phyloP scores from a whole-genome alignment of 2,329 filamentous ascomycete species.

The Gyromitra esculenta region DNA sequence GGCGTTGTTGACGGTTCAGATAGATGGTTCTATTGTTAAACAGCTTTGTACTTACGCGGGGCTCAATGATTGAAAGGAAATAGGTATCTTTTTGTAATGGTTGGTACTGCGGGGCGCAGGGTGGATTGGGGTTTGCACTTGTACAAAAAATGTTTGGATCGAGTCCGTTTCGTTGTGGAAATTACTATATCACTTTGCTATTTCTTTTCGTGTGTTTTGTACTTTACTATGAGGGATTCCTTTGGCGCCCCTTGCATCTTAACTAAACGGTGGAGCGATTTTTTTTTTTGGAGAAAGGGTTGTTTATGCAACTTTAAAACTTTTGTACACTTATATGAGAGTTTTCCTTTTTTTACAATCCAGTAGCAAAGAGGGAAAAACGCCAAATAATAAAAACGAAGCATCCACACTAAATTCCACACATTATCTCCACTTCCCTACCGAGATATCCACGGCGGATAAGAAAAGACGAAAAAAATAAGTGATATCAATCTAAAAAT shows the following conservation, averaged over 20 bases:
- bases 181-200: constrained; percentile 53
- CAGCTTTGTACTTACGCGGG: constrained; percentile 73
- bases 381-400: constrained; percentile 46
- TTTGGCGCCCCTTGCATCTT: constrained; percentile 51
- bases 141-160: constrained; percentile 53
- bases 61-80: constrained; percentile 59
- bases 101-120: constrained; percentile 56
- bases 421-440: constrained; percentile 18
- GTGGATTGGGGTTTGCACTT: constrained; percentile 45
- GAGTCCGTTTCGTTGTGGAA: constrained; percentile 53
- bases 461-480: background rate
- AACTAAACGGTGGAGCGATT: constrained; percentile 51
- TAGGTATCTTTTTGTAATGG: constrained; percentile 55
- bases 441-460: background rate
- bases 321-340: constrained; percentile 53
- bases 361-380: constrained; percentile 33
- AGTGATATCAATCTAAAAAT: constrained; percentile 57
- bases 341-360: constrained; percentile 46
- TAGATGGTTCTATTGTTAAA: constrained; percentile 71
- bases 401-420: constrained; percentile 27
- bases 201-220: constrained; percentile 52
- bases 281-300: constrained; percentile 43
- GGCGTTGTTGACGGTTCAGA: constrained; percentile 73
- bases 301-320: constrained; percentile 45
- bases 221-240: constrained; percentile 48